Evolutionary conservation across 352 stramenopile species (phyloP).

Genomic region (Lagenidium giganteum): DNA sequence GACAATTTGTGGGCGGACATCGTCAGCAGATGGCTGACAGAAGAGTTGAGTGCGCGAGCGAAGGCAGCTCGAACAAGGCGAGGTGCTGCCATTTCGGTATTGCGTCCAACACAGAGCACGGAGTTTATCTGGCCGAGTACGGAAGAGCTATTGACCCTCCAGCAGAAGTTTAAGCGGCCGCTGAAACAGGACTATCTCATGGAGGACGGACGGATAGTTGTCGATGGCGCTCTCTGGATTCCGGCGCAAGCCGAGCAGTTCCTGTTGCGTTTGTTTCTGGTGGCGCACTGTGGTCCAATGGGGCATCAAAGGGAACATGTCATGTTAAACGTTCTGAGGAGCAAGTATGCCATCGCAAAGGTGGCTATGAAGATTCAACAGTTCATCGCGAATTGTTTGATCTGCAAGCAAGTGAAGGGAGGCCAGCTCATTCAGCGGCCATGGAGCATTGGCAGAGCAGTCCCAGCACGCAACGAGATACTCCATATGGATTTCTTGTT

Average conservation of each 20-base stretch:
- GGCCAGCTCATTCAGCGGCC: background rate
- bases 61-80: too few species aligned
- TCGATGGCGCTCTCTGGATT: constrained; percentile 6
- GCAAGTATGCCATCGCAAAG: constrained; percentile 1
- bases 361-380: constrained; percentile 3
- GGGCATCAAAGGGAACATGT: too few species aligned
- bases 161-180: background rate
- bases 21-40: background rate
- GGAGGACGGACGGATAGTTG: background rate
- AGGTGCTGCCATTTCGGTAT: too few species aligned
- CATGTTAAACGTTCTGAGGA: constrained; percentile 4
- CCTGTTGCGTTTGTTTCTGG: too few species aligned
- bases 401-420: constrained; percentile 18
- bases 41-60: background rate
- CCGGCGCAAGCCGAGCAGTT: constrained; percentile 1
- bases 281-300: too few species aligned
- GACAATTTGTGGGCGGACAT: constrained; percentile 15
- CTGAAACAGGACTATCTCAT: background rate
- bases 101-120: too few species aligned
- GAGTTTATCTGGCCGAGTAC: constrained; percentile 10
- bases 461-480: constrained; percentile 16
- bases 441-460: too few species aligned
- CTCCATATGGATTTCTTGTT: constrained; percentile 12
- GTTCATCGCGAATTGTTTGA: constrained; percentile 8
- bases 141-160: constrained; percentile 2